A percentile compares a stretch with the other conserved stretches of the same genome.
Conservation (phyloP, 108 stramenopile genomes). For the Schizochytrium sp. region DNA sequence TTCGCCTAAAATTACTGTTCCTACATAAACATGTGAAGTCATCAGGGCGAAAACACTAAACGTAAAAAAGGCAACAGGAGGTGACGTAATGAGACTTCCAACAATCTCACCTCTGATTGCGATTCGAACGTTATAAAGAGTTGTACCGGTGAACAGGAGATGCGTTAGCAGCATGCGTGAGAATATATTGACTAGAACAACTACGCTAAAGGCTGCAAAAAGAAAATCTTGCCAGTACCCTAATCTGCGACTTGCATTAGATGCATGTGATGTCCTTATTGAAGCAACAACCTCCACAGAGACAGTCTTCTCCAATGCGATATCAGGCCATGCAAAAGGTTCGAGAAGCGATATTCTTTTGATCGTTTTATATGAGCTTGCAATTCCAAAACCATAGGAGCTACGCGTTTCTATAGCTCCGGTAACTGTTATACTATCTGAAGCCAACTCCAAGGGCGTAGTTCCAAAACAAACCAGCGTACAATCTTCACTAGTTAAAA, state of each 20-base stretch:
- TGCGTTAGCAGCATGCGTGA: not conserved
- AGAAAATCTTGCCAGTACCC: not conserved
- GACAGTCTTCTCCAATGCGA: not conserved
- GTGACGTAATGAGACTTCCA: conserved; percentile 14
- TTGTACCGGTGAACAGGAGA: not conserved
- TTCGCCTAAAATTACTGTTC: not conserved
- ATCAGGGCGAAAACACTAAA: not conserved
- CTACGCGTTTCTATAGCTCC: not conserved
- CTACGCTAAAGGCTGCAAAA: not conserved
- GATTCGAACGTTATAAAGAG: not conserved
- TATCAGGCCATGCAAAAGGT: not conserved
- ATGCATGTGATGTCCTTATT: not conserved
- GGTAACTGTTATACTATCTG: not conserved
- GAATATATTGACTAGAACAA: not conserved
- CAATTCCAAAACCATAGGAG: not conserved
- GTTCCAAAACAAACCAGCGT: not conserved
- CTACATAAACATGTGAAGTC: not conserved
- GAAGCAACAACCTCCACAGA: not conserved
- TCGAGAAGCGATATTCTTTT: not conserved
- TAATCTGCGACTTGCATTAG: not conserved
- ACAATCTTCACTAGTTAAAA: not conserved
- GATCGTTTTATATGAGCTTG: not conserved
- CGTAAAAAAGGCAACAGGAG: not conserved
- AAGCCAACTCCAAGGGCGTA: not conserved
- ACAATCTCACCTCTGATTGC: not conserved